Evolutionary conservation across 2,329 filamentous ascomycete species (phyloP).

Genomic region (Ascochyta rabiei): DNA sequence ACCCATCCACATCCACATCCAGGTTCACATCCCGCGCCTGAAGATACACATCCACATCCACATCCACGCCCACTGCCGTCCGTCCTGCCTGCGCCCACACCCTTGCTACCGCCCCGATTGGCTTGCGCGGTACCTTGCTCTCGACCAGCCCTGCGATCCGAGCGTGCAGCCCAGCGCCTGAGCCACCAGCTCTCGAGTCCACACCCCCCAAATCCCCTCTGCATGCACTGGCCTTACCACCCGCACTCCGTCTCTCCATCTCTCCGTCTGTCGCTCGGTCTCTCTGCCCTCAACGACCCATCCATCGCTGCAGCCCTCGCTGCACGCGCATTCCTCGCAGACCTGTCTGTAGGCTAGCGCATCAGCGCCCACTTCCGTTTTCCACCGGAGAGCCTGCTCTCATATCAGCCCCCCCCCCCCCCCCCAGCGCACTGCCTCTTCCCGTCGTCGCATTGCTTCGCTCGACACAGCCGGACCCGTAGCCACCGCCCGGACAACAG

Average conservation of each 20-base stretch:
- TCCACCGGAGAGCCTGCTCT: conserved; percentile 20
- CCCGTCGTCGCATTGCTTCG: conserved; percentile 20
- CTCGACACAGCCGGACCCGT: conserved; percentile 16
- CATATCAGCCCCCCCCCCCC: conserved; percentile 32
- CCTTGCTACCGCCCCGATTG: conserved; percentile 25
- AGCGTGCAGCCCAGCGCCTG: conserved; percentile 23
- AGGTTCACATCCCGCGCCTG: too few relatives aligned
- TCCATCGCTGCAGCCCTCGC: conserved; percentile 25
- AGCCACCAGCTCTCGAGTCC: conserved; percentile 26
- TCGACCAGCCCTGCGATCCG: conserved; percentile 26
- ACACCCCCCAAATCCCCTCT: conserved; percentile 32
- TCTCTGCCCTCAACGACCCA: conserved; percentile 15
- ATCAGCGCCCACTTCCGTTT: conserved; percentile 21
- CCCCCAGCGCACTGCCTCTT: neutral
- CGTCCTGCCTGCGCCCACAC: conserved; percentile 3
- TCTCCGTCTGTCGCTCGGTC: too few relatives aligned
- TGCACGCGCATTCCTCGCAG: conserved; percentile 36
- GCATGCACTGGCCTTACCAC: conserved; percentile 35
- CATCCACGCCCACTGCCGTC: neutral
- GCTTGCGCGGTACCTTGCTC: conserved; percentile 19
- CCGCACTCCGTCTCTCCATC: conserved; percentile 25
- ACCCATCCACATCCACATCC: neutral
- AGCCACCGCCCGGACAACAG: conserved; percentile 18
- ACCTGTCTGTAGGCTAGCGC: conserved; percentile 32
- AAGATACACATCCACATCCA: neutral